Evolutionary conservation across 164 flowering plant genomes (phyloP), one percentile per base, ranked within the genome.

Genomic region (Nymphaea thermarum): DNA sequence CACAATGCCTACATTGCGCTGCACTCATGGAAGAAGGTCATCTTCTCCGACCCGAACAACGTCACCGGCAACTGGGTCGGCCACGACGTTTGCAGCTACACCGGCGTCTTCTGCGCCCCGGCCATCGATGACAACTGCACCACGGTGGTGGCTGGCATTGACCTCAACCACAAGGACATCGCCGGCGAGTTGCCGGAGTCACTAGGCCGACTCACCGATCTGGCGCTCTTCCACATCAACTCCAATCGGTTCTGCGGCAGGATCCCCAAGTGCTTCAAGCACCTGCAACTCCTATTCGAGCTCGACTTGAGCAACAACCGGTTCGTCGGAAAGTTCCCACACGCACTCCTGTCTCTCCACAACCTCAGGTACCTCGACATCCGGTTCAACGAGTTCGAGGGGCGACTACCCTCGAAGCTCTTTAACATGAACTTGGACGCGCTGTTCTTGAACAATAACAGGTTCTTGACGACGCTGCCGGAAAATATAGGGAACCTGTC

Each of bases 281-380:
- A 64, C 3, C 60, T 89, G 66, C 83, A 81, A 76, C 82, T 89
- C 36, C 85, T 91, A 10, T 70, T 51, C 76, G 97, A 91, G 84
- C 81, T 91, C 25, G 97, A 91, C 57, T 42, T 91, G 11, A 89
- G 95, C 64, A 89, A 91, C 84, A 91, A 91, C 73, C 83, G 95
- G 14, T 85, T 91, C 72, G 93, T 75, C 0, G 97, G 95, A 0
- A 68, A 41, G 4, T 91, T 91, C 64, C 97, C 97, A 0, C 16
- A 65, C 8, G 93, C 82, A 0, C 78, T 91, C 0, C 76, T 89
- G 5, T 75, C 81, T 0, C 44, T 91, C 62, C 95, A 89, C 0
- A 68, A 81, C 0, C 79, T 91, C 64, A 89, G 87, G 77, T 91
- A 70, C 69, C 63, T 91, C 67, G 97, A 91, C 72, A 82, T 91